phyloP scores from a whole-genome alignment of 805 yeast genomes.

The Lipomyces spencermartinsiae region DNA sequence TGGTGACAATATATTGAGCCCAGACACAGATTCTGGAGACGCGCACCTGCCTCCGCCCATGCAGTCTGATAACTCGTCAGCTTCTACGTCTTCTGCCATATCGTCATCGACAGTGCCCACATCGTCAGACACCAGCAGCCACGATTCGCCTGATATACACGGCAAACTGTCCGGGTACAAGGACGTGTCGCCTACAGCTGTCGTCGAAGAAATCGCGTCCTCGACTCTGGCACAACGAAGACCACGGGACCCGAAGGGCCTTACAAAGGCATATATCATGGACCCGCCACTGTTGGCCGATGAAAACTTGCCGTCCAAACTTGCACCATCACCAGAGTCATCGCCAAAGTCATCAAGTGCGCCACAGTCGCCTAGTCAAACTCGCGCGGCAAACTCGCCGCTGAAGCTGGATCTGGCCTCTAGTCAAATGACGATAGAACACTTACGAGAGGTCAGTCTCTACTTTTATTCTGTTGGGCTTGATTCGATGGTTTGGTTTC shows the following conservation, averaged over 20 bases:
- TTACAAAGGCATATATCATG: neutral
- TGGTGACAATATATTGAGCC: neutral
- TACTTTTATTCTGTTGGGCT: neutral
- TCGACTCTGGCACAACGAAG: neutral
- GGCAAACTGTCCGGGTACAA: neutral
- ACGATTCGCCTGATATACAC: neutral
- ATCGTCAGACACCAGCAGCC: neutral
- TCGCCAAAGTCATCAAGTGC: constrained; percentile 9
- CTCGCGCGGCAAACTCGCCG: constrained; percentile 5
- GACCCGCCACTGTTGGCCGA: neutral
- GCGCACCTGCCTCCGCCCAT: neutral
- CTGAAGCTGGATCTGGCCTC: constrained; percentile 18
- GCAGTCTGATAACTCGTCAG: constrained; percentile 1
- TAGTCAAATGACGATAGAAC: constrained; percentile 14
- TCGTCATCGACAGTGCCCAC: neutral
- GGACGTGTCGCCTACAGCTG: neutral
- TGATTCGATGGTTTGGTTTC: neutral
- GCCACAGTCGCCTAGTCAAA: neutral
- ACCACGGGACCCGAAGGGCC: neutral
- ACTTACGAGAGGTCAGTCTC: constrained; percentile 28
- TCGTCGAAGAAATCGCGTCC: neutral
- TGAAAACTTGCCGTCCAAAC: neutral
- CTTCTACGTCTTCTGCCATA: neutral
- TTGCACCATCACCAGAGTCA: neutral
- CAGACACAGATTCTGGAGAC: neutral